Base-by-base conservation (phyloP, 2,329 filamentous ascomycete genomes). In the Sporothrix variecibatus region DNA sequence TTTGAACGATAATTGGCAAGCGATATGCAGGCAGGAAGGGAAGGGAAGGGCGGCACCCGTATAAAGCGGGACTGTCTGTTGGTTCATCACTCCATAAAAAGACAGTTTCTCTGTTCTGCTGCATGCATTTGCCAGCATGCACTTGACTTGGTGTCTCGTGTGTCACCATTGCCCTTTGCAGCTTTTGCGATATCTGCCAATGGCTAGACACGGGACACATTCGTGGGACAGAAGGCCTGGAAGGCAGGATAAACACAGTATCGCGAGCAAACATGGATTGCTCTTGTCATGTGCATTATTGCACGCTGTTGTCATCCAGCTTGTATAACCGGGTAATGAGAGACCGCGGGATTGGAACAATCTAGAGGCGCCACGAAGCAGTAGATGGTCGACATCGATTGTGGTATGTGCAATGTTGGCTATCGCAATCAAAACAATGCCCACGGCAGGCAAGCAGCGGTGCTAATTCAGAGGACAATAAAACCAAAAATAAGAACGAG, bases 321-420 rank as follows among this genome's bases (percentile, higher is more conserved):
- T 56, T 34, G 71, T 72, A 56, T 72, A 56, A 56, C 71, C 60
- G 71, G 60, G 60, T 56, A 43, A 72, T 67, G 58, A 43, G 43
- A 23, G 34, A 67, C 58, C 60, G 46, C 40, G 56, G 70, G 56
- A 56, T 28, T 64, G 40, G 56, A 51, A 64, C 28, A 72, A 46
- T 51, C 43, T 56, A 26, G 2, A 56, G 34, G 23, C 12, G 23
- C 38, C 34, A 26, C 23, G 40, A 40, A 49, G 53, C 38, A 72
- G 40, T 28, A 76, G 69, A 58, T 70, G 58, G 8, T 9, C 3
- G 31, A n/a, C 7, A 23, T 2, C 2, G 26, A 26, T 17, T n/a
- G 9, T 26, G 38, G n/a, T 17, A 31, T 43, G 15, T n/a, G n/a
- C 23, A n/a, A 43, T 20, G 3, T n/a, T 65, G 60, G 34, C n/a